Conservation (phyloP, 2,329 filamentous ascomycete species). For the Xylariales sp. region DNA sequence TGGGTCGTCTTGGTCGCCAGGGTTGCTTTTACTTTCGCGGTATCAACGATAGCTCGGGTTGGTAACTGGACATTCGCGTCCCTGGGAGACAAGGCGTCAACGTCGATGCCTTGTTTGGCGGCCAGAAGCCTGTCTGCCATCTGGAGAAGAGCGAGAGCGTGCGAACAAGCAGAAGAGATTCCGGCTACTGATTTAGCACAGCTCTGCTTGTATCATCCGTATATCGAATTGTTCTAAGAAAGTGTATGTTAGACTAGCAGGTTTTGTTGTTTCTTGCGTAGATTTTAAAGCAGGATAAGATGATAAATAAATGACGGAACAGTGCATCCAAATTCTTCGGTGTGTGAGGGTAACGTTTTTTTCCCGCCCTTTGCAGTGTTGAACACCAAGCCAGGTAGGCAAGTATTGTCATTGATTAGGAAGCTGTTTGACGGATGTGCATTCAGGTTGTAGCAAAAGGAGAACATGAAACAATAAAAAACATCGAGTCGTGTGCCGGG, state of each 20-base stretch:
- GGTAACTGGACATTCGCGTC: constrained; percentile 56
- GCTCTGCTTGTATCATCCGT: constrained; percentile 6
- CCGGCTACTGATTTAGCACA: constrained; percentile 9
- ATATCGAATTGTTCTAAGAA: too few species aligned
- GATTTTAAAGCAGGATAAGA: too few species aligned
- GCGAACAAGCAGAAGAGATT: constrained; percentile 8
- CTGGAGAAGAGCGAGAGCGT: constrained; percentile 10
- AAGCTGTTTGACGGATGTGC: too few species aligned
- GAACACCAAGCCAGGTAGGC: too few species aligned
- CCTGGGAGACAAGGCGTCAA: constrained; percentile 61
- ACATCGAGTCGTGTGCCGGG: background rate
- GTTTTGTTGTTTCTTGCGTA: too few species aligned
- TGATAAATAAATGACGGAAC: too few species aligned
- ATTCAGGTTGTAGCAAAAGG: too few species aligned
- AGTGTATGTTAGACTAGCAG: too few species aligned
- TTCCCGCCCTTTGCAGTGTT: background rate
- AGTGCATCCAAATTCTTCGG: too few species aligned
- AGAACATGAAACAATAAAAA: background rate
- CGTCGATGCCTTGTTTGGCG: constrained; percentile 46
- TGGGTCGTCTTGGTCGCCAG: constrained; percentile 23
- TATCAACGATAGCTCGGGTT: constrained; percentile 27
- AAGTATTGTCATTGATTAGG: too few species aligned
- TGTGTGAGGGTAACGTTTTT: background rate
- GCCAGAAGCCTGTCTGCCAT: constrained; percentile 46
- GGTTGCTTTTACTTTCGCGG: constrained; percentile 48